A percentile compares a stretch with the other conserved stretches of the same genome.
phyloP scores from a whole-genome alignment of 768 basidiomycete genomes.

The Boletus vinaceobasis region DNA sequence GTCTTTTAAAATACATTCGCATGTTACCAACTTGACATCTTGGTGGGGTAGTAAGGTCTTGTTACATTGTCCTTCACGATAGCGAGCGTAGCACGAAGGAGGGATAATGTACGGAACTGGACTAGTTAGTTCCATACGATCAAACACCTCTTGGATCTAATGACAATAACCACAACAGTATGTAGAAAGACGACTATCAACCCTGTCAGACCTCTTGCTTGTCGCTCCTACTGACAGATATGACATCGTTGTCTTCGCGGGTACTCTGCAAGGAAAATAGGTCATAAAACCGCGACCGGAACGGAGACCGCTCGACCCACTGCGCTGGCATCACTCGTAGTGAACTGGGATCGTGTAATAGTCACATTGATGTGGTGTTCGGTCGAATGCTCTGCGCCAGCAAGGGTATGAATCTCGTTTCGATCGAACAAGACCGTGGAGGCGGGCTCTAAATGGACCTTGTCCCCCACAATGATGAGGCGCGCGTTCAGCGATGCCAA shows the following conservation, averaged over 20 bases:
- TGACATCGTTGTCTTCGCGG: neutral
- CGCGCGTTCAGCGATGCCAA: neutral
- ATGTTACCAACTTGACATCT: neutral
- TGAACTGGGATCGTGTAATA: too few species aligned
- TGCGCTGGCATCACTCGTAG: neutral
- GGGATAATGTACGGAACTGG: neutral
- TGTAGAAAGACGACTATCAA: neutral
- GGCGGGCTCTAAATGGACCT: neutral
- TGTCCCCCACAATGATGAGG: neutral
- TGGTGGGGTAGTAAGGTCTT: neutral
- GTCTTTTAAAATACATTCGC: conserved; percentile 43
- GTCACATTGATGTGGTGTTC: neutral
- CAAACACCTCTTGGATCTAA: neutral
- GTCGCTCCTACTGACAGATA: neutral
- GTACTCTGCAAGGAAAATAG: neutral
- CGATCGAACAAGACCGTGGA: neutral
- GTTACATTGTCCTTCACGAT: neutral
- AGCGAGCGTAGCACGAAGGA: neutral
- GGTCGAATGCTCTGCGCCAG: neutral
- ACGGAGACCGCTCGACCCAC: neutral
- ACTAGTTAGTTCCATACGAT: neutral
- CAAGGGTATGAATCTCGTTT: neutral
- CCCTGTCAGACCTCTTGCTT: neutral
- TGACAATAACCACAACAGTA: neutral
- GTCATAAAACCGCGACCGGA: neutral